These are phyloP conservation scores for Saccharomycopsis selenospora DNA, from an alignment of 805 yeast species.

Conservation along the genomic window DNA sequence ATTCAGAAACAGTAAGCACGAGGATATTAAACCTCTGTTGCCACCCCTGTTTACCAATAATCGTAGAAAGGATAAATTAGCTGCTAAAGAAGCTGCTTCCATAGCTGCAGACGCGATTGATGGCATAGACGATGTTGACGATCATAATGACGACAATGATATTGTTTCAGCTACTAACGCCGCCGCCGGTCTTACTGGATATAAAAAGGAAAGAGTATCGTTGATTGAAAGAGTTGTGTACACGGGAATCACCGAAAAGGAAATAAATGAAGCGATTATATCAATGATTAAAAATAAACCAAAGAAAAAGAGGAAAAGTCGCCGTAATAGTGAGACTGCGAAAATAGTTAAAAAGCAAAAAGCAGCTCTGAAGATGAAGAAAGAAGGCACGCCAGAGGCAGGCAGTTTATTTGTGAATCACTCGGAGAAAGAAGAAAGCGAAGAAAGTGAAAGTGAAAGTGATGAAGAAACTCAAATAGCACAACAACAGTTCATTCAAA, in stretches of 20 bases:
- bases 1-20: slow-evolving; percentile 45
- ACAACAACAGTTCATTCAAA: too few species aligned
- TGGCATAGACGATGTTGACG: slow-evolving; percentile 16
- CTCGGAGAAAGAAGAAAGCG: slow-evolving; percentile 7
- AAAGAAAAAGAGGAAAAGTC: slow-evolving; percentile 17
- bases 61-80: slow-evolving; percentile 41
- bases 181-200: slow-evolving; percentile 23
- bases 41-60: slow-evolving; percentile 82
- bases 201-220: slow-evolving; percentile 2
- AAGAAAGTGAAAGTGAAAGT: slow-evolving; percentile 12
- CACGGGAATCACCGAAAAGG: slow-evolving; percentile 10
- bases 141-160: slow-evolving; percentile 24
- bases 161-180: slow-evolving; percentile 36
- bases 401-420: not conserved
- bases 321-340: not conserved
- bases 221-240: slow-evolving; percentile 13
- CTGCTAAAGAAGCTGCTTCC: slow-evolving; percentile 31
- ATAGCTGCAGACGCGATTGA: too few species aligned
- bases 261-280: slow-evolving; percentile 14
- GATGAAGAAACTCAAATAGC: slow-evolving; percentile 22
- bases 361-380: slow-evolving; percentile 26
- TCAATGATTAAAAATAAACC: slow-evolving; percentile 6
- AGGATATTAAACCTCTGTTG: slow-evolving; percentile 38
- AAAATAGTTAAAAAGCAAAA: not conserved
- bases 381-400: slow-evolving; percentile 19